Percentiles rank a stretch among this genome's conserved stretches.
Evolutionary conservation across 2,329 filamentous ascomycete species (phyloP).

Genomic region (Epichloe hybrida): DNA sequence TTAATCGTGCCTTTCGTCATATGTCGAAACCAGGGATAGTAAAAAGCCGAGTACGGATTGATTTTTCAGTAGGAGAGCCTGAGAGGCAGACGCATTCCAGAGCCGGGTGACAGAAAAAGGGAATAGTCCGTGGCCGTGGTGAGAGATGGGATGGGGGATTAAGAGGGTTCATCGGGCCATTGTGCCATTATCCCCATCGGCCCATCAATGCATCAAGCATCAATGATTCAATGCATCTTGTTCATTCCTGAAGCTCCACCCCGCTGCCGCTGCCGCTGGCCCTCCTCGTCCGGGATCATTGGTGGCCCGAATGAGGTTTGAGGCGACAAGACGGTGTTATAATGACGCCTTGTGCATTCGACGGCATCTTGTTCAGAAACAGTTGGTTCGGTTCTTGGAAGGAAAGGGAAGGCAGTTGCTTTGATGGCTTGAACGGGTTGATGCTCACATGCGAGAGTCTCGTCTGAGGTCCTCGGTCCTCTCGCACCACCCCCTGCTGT

Average conservation of each 20-base stretch:
- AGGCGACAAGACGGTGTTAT: neutral
- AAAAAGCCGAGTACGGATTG: neutral
- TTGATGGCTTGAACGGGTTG: no score
- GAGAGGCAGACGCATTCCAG: neutral
- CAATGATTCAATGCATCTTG: conserved; percentile 2
- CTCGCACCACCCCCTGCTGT: no score
- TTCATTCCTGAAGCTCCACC: conserved; percentile 8
- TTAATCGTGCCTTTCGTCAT: neutral
- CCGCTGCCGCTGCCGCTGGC: neutral
- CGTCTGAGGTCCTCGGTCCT: no score
- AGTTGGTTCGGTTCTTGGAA: neutral
- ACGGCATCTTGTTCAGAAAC: neutral
- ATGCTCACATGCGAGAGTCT: no score
- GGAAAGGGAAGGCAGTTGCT: no score
- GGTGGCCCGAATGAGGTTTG: neutral
- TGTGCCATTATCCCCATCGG: neutral
- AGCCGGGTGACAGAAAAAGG: neutral
- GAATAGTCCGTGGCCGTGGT: neutral
- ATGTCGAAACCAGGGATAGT: neutral
- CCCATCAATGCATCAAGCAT: conserved; percentile 3
- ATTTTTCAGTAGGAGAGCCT: neutral
- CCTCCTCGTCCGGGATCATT: neutral
- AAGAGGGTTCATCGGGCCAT: neutral
- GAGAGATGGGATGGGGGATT: neutral
- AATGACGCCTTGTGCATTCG: conserved; percentile 2